A percentile compares a stretch with the other conserved stretches of the same genome.
Evolutionary conservation across 768 basidiomycete species (phyloP).

Genomic region (Macrolepiota dolichaula): DNA sequence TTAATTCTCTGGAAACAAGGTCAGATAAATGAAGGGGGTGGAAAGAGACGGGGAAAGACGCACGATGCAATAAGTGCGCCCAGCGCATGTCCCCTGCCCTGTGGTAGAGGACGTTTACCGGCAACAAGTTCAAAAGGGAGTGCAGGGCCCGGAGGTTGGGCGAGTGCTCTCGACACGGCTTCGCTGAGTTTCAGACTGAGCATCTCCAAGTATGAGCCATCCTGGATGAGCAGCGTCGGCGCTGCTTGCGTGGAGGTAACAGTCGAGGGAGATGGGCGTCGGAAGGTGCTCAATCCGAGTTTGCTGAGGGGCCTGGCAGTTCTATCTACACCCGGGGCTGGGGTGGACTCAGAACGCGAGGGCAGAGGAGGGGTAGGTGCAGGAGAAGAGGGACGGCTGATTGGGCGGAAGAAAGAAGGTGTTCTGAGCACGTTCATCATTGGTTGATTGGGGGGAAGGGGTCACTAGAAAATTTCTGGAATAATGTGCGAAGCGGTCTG

Average conservation of each 20-base stretch:
- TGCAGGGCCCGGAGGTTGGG: constrained; percentile 57
- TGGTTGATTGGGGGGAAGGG: constrained; percentile 13
- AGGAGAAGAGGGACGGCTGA: constrained; percentile 64
- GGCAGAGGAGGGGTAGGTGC: constrained; percentile 26
- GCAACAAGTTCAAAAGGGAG: constrained; percentile 48
- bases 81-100: constrained; percentile 64
- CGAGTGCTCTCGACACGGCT: constrained; percentile 73
- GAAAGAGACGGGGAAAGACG: constrained; percentile 25
- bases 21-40: constrained; percentile 7
- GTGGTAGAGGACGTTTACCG: constrained; percentile 72
- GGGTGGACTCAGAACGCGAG: constrained; percentile 11
- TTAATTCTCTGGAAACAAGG: constrained; percentile 54
- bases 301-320: constrained; percentile 51
- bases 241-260: constrained; percentile 28
- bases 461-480: constrained; percentile 10
- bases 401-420: constrained; percentile 62
- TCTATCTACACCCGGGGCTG: constrained; percentile 37
- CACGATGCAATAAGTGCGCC: constrained; percentile 71
- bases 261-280: constrained; percentile 49
- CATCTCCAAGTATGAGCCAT: constrained; percentile 77
- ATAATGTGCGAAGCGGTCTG: constrained; percentile 11
- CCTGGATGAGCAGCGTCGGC: constrained; percentile 56
- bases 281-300: constrained; percentile 56
- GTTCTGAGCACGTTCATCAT: constrained; percentile 69
- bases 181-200: constrained; percentile 77